Evolutionary conservation across 2,329 filamentous ascomycete genomes (phyloP), one percentile per base, ranked within the genome.

Genomic region (Claviceps sorghi): DNA sequence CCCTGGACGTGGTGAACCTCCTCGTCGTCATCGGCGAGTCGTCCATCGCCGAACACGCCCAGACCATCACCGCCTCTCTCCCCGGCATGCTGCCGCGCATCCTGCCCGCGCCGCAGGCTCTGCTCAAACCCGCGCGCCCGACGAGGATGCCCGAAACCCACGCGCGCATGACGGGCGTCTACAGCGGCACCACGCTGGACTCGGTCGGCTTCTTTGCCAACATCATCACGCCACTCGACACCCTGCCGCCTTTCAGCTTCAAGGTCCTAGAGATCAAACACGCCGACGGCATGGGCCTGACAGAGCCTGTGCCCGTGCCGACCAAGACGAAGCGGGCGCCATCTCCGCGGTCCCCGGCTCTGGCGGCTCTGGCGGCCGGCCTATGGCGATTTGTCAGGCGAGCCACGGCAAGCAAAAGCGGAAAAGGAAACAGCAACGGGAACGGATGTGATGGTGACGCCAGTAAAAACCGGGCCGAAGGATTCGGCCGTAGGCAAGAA

Each of bases 11-110:
- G 46, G 78, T 83, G 53, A 79, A 77, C 38, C 73, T 83, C 32
- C 73, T 83, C 50, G 79, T 79, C 54, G 76, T 83, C 58, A 78
- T 82, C 53, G 79, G 79, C 61, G 79, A 82, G 65, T 74, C 72
- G 2, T 74, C 75, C 19, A 78, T 82, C 55, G 70, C 74, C 44
- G 74, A 77, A 54, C 78, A 82, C 59, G 68, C 74, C 2, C 79
- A 82, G 61, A 70, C 75, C 49, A 73, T 81, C 55, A 81, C 78
- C 2, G 73, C 78, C n/a, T 78, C 76, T 10, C 69, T 72, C 55
- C 69, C 78, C 36, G 79, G 77, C 57, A 70, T 78, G 41, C 67
- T 82, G 3, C 80, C 80, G 30, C 74, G 79, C 48, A 72, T 83
- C 50, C 72, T 83, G 30, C 80, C 79, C 9, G 80, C 80, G 1